phyloP scores from a whole-genome alignment of 345 rosid species.

The Lagerstroemia speciosa region DNA sequence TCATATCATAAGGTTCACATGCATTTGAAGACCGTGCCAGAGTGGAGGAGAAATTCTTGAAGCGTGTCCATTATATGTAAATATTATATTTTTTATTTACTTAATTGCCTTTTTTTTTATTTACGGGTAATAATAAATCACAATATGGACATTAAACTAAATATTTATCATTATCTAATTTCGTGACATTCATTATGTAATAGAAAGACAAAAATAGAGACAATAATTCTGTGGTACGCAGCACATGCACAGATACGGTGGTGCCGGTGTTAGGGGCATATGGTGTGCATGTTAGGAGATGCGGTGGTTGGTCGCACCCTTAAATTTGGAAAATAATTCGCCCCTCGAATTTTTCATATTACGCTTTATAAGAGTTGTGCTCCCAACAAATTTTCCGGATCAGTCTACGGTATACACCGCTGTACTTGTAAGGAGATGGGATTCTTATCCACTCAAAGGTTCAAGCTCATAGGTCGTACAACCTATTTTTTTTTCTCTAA shows the following conservation, averaged over 20 bases:
- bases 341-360: too few species aligned
- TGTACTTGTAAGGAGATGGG: too few species aligned
- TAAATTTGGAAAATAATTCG: too few species aligned
- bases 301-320: too few species aligned
- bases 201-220: not conserved
- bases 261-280: not conserved
- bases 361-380: too few species aligned
- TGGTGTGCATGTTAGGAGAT: not conserved
- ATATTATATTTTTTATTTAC: not conserved
- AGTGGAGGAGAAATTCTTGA: too few species aligned
- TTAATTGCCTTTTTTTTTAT: not conserved
- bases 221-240: not conserved
- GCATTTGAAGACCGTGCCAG: too few species aligned
- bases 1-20: slow-evolving; percentile 15
- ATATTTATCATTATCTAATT: not conserved
- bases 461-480: too few species aligned
- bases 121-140: not conserved
- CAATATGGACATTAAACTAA: not conserved
- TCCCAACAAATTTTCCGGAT: too few species aligned
- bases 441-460: too few species aligned
- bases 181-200: not conserved
- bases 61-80: not conserved
- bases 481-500: too few species aligned
- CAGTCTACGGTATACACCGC: too few species aligned
- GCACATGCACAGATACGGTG: slow-evolving; percentile 7